These are phyloP conservation scores for Stentor coeruleus DNA, from an alignment of 73 alveolate genomes.

Conservation along the genomic window DNA sequence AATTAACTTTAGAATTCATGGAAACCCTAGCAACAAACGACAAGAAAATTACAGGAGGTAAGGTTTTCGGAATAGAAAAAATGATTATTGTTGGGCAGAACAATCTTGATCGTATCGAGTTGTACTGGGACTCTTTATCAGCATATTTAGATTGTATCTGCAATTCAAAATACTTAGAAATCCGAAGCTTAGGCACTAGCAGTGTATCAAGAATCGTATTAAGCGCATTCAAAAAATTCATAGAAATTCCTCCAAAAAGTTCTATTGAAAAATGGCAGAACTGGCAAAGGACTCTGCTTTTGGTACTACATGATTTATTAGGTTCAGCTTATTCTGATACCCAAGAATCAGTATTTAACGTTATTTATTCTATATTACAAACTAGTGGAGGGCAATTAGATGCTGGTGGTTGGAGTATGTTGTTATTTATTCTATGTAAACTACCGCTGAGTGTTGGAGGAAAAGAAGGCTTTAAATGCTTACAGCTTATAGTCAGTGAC, in stretches of 20 bases:
- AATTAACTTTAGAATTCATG: slow-evolving; percentile 49
- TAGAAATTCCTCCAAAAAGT: neutral
- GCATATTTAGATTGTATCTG: slow-evolving; percentile 9
- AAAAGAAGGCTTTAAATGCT: slow-evolving; percentile 46
- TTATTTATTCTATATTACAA: slow-evolving; percentile 12
- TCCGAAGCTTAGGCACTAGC: neutral
- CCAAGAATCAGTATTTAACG: neutral
- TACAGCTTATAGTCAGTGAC: slow-evolving; percentile 38
- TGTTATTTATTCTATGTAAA: slow-evolving; percentile 6
- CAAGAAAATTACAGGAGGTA: slow-evolving; percentile 35
- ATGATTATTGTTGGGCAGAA: slow-evolving; percentile 4
- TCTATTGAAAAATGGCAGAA: neutral
- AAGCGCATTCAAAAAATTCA: neutral
- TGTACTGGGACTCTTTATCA: neutral
- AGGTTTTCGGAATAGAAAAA: slow-evolving; percentile 10
- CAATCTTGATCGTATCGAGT: neutral
- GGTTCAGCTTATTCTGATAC: neutral
- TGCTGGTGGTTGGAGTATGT: slow-evolving; percentile 15
- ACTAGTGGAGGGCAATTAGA: slow-evolving; percentile 31
- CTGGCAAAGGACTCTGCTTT: slow-evolving; percentile 18
- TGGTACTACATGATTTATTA: neutral
- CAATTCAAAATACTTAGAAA: neutral
- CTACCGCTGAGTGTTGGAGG: neutral
- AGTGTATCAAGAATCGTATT: neutral
- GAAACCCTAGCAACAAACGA: slow-evolving; percentile 49